Percentiles rank a stretch among this genome's conserved stretches.
phyloP scores from a whole-genome alignment of 1,284 basidiomycete genomes.

The Apiotrichum porosum region DNA sequence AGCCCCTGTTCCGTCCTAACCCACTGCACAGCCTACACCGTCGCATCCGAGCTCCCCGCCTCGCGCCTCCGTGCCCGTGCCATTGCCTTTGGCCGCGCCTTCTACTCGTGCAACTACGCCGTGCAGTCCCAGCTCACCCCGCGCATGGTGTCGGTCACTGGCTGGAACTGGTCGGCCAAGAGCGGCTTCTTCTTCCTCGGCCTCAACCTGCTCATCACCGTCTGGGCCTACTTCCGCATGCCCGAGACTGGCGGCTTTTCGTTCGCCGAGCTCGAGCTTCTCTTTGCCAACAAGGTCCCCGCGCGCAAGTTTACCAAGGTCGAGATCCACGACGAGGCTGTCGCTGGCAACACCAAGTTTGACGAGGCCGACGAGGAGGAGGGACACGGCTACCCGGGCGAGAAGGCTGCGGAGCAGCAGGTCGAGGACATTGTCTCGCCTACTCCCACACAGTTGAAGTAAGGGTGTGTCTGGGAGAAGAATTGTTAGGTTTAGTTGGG shows the following conservation, averaged over 20 bases:
- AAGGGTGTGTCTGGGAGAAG: no score
- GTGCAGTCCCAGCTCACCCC: constrained; percentile 39
- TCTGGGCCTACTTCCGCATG: constrained; percentile 15
- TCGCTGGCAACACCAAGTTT: not conserved
- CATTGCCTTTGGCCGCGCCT: constrained; percentile 49
- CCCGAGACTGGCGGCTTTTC: constrained; percentile 22
- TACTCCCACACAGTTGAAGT: no score
- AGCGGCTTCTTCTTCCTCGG: constrained; percentile 13
- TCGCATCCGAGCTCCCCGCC: constrained; percentile 13
- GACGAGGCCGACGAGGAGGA: not conserved
- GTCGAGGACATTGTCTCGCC: no score
- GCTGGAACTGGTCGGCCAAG: constrained; percentile 12
- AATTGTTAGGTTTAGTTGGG: no score
- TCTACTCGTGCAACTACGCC: constrained; percentile 47
- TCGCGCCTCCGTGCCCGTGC: constrained; percentile 44
- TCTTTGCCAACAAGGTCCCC: constrained; percentile 35
- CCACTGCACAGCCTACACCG: constrained; percentile 9
- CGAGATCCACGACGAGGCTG: constrained; percentile 15
- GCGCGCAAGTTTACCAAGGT: constrained; percentile 35
- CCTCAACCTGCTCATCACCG: not conserved
- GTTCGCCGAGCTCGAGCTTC: constrained; percentile 39
- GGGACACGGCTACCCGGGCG: no score
- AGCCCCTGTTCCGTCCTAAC: no score
- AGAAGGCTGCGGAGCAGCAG: no score
- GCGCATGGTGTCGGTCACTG: constrained; percentile 39